A percentile compares a stretch with the other conserved stretches of the same genome.
Evolutionary conservation across 2,329 filamentous ascomycete genomes (phyloP).

Genomic region (Seiridium unicorne): DNA sequence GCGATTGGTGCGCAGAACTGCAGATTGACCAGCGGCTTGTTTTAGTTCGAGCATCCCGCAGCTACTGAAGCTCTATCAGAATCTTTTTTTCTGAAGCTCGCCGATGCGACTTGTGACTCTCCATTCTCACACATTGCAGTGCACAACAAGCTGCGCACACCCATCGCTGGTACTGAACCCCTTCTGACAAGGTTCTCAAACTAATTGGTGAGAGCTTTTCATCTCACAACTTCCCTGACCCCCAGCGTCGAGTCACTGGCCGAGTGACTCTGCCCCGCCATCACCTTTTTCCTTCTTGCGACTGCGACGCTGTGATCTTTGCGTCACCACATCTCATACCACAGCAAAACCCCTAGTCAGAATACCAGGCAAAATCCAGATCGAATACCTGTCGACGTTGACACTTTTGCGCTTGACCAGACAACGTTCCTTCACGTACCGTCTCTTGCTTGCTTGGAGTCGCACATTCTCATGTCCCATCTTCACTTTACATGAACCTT

Average conservation of each 20-base stretch:
- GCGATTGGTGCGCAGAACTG: slow-evolving; percentile 6
- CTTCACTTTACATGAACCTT: no score
- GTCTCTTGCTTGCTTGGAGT: no score
- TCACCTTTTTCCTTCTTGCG: background rate
- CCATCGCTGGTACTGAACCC: no score
- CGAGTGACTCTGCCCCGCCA: slow-evolving; percentile 9
- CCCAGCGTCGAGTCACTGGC: background rate
- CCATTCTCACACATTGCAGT: background rate
- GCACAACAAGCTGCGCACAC: background rate
- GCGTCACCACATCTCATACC: no score
- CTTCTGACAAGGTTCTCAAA: background rate
- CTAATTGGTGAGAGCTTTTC: background rate
- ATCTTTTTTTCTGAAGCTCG: background rate
- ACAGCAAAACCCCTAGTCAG: no score
- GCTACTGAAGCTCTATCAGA: slow-evolving; percentile 4
- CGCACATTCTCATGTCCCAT: no score
- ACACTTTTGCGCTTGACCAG: no score
- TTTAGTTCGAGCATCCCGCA: background rate
- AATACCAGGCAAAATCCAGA: no score
- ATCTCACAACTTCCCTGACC: background rate
- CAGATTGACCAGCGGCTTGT: background rate
- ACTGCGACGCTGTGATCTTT: background rate
- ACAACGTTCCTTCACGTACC: no score
- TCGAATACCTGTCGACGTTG: no score
- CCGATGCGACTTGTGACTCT: background rate